phyloP scores from a whole-genome alignment of 139 green algal genomes.

The Pycnococcus provasolii region DNA sequence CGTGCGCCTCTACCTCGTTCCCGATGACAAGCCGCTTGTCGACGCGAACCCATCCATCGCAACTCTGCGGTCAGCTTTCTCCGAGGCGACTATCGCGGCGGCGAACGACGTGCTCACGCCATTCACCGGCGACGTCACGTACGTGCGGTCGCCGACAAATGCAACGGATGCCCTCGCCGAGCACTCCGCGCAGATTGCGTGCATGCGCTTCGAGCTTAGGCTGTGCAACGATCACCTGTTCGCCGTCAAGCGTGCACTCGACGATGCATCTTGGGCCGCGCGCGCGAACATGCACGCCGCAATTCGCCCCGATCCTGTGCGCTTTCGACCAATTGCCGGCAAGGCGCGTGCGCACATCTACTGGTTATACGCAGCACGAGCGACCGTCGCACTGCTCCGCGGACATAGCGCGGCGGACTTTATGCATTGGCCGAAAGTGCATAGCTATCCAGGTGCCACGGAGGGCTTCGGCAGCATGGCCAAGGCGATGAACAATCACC shows the following conservation, averaged over 20 bases:
- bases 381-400: slow-evolving; percentile 42
- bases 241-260: too few species aligned
- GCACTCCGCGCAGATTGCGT: neutral
- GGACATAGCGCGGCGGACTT: slow-evolving; percentile 46
- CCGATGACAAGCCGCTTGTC: neutral
- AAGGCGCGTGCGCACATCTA: neutral
- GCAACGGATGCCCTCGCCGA: neutral
- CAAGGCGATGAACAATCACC: neutral
- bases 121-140: slow-evolving; percentile 32
- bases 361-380: neutral
- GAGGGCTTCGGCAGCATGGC: neutral
- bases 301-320: neutral
- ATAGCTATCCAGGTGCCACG: neutral
- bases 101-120: neutral
- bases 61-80: neutral
- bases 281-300: too few species aligned
- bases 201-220: too few species aligned
- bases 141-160: slow-evolving; percentile 28
- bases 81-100: neutral
- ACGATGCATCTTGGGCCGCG: too few species aligned
- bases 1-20: neutral
- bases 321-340: neutral
- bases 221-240: too few species aligned
- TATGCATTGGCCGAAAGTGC: neutral
- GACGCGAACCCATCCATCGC: too few species aligned